These are phyloP conservation scores for Colletotrichum orchidophilum DNA, from an alignment of 2,329 filamentous ascomycete genomes.

Conservation along the genomic window DNA sequence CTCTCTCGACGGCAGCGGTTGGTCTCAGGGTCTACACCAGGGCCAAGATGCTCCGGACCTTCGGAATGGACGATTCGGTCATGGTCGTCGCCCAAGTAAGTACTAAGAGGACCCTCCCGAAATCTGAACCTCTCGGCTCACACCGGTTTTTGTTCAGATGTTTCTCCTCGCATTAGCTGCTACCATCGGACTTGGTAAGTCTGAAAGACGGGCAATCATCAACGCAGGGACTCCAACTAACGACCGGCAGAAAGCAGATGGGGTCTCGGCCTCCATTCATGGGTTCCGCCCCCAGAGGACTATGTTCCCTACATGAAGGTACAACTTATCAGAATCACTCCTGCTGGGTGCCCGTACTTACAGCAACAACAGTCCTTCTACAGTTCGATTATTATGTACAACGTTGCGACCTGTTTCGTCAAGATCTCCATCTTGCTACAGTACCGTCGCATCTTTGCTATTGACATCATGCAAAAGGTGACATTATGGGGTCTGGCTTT, in stretches of 20 bases:
- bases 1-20: slow-evolving; percentile 36
- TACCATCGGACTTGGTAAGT: slow-evolving; percentile 39
- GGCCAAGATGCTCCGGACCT: slow-evolving; percentile 34
- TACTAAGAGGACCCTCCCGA: not conserved
- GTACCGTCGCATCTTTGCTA: slow-evolving; percentile 49
- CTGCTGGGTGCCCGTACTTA: not conserved
- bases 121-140: not conserved
- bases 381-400: slow-evolving; percentile 46
- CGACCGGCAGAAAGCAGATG: slow-evolving; percentile 36
- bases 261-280: slow-evolving; percentile 38
- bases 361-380: slow-evolving; percentile 40
- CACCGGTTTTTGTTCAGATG: not conserved
- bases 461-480: slow-evolving; percentile 36
- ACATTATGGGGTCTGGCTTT: slow-evolving; percentile 40
- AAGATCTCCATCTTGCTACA: slow-evolving; percentile 51
- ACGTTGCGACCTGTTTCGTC: slow-evolving; percentile 43
- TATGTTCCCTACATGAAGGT: slow-evolving; percentile 38
- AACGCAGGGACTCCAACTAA: not conserved
- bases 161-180: slow-evolving; percentile 36
- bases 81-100: slow-evolving; percentile 36
- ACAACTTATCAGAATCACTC: not conserved
- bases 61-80: slow-evolving; percentile 38
- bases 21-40: slow-evolving; percentile 37
- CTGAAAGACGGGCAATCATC: not conserved
- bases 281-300: slow-evolving; percentile 33